These are phyloP conservation scores for Phytophthora litchii DNA, from an alignment of 352 stramenopile genomes.

Conservation along the genomic window DNA sequence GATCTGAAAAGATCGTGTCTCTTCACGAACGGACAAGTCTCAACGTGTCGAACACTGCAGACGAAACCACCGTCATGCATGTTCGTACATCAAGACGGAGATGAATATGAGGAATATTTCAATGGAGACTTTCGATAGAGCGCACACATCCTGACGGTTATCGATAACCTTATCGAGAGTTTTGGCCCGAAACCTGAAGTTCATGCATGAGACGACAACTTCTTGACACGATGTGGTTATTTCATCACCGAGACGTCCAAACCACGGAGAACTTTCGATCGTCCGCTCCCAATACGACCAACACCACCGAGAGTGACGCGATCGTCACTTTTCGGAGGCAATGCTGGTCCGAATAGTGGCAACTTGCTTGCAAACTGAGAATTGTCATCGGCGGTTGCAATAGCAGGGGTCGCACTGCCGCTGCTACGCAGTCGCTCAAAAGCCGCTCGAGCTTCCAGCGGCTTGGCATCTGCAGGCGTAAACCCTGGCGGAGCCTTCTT, in stretches of 20 bases:
- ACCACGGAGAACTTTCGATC: constrained; percentile 17
- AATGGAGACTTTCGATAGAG: too few relatives aligned
- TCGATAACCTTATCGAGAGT: background rate
- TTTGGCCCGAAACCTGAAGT: background rate
- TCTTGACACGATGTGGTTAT: constrained; percentile 1
- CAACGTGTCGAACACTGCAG: constrained; percentile 14
- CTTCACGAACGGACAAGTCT: constrained; percentile 4
- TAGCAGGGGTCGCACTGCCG: background rate
- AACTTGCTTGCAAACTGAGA: constrained; percentile 48
- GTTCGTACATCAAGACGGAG: constrained; percentile 4
- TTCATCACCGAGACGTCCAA: constrained; percentile 2
- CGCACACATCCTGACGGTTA: too few relatives aligned
- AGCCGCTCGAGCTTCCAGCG: constrained; percentile 47
- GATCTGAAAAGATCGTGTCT: constrained; percentile 14
- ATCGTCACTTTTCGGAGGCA: constrained; percentile 17
- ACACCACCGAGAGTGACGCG: constrained; percentile 5
- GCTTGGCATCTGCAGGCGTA: constrained; percentile 60
- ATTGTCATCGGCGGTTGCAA: constrained; percentile 1
- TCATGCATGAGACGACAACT: background rate
- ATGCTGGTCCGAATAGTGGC: constrained; percentile 47
- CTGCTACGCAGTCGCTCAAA: constrained; percentile 47
- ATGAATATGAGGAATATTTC: background rate
- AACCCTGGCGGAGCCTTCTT: constrained; percentile 63
- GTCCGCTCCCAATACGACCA: constrained; percentile 38
- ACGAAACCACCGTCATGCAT: background rate